Conservation (phyloP, 73 alveolate species). For the Stentor coeruleus region DNA sequence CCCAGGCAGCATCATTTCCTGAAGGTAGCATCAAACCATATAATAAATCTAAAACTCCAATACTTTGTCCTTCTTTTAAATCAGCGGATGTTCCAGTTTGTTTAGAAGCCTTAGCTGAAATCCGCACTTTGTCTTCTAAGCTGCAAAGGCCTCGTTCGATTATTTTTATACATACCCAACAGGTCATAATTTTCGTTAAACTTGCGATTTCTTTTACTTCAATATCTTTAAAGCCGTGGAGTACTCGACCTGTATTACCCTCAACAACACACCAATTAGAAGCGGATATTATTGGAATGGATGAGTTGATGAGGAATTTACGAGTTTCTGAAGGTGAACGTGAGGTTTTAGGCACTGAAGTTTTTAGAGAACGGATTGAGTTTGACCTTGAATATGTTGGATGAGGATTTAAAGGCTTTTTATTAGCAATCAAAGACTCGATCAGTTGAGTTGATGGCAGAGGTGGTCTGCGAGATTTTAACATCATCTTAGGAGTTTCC, state of each 20-base stretch:
- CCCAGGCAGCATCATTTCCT: conserved; percentile 81
- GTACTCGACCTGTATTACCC: neutral
- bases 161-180: conserved; percentile 44
- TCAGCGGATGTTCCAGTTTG: conserved; percentile 66
- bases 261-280: conserved; percentile 16
- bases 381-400: neutral
- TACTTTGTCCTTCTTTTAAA: conserved; percentile 47
- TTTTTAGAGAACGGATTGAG: neutral
- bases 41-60: conserved; percentile 54
- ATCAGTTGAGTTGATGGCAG: neutral
- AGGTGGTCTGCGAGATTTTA: neutral
- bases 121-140: conserved; percentile 40
- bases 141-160: conserved; percentile 46
- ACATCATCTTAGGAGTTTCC: neutral
- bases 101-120: conserved; percentile 34
- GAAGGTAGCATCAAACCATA: conserved; percentile 80
- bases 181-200: conserved; percentile 74
- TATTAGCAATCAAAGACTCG: neutral
- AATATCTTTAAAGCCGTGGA: neutral
- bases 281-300: conserved; percentile 1
- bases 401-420: neutral
- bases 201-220: conserved; percentile 63
- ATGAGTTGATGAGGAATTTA: neutral
- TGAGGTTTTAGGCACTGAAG: neutral
- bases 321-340: conserved; percentile 15